Percentiles rank a stretch among this genome's conserved stretches.
These are phyloP conservation scores for Mycothermus thermophilus DNA, from an alignment of 495 filamentous ascomycete species.

Conservation along the genomic window DNA sequence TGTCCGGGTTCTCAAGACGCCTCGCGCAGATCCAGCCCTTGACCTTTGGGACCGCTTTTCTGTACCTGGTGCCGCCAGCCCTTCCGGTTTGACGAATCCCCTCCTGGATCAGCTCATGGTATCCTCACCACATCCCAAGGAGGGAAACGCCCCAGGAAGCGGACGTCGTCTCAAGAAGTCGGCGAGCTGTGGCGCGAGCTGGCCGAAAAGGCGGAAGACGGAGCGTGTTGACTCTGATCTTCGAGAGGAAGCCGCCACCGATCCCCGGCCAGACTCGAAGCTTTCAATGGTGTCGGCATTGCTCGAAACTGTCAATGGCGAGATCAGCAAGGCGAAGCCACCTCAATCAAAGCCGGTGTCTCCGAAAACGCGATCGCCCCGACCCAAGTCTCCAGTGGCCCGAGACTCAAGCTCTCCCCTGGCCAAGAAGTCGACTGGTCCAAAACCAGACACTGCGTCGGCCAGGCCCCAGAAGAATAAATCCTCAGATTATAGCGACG, in stretches of 20 bases:
- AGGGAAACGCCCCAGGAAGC: constrained; percentile 29
- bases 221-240: constrained; percentile 16
- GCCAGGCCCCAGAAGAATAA: no score
- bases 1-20: constrained; percentile 50
- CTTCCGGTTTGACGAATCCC: constrained; percentile 30
- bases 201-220: constrained; percentile 45
- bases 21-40: constrained; percentile 65
- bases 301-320: constrained; percentile 28
- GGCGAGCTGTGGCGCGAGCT: constrained; percentile 59
- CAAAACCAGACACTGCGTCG: no score
- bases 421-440: constrained; percentile 4
- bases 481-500: constrained; percentile 35
- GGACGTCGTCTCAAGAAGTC: constrained; percentile 48
- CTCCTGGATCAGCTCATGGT: constrained; percentile 47
- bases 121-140: constrained; percentile 49
- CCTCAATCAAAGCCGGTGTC: constrained; percentile 17
- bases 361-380: constrained; percentile 13
- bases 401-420: constrained; percentile 1
- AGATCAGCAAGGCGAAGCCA: constrained; percentile 21
- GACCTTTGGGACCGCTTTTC: constrained; percentile 82
- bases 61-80: constrained; percentile 19
- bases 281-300: constrained; percentile 32
- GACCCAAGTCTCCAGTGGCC: not conserved
- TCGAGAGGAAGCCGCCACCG: constrained; percentile 4
- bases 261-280: constrained; percentile 31